phyloP scores from a whole-genome alignment of 345 rosid genomes.

The Eutrema yunnanense region DNA sequence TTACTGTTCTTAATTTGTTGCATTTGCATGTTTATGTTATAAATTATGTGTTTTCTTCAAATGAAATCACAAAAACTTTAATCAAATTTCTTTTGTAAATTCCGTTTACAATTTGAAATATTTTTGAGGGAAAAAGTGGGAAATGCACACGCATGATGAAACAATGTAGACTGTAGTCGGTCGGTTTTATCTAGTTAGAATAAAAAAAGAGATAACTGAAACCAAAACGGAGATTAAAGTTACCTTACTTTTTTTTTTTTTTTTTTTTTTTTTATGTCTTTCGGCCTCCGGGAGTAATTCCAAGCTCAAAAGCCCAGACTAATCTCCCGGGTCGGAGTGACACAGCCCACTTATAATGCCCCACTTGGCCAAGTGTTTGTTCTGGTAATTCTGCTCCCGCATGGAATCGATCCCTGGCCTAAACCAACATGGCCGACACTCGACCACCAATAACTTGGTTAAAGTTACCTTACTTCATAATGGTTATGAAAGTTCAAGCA shows the following conservation, averaged over 20 bases:
- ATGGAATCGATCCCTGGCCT: no score
- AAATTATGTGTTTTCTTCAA: not conserved
- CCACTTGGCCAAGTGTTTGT: no score
- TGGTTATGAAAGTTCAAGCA: constrained; percentile 4
- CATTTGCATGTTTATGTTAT: no score
- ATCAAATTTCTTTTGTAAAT: not conserved
- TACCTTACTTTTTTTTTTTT: not conserved
- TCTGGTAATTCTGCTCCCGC: no score
- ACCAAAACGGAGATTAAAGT: not conserved
- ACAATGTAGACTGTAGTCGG: not conserved
- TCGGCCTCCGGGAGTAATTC: no score
- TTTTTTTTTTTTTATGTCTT: no score
- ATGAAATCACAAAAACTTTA: not conserved
- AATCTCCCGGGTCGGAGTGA: no score
- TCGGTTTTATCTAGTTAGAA: not conserved
- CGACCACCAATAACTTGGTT: no score
- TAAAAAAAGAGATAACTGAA: not conserved
- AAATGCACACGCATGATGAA: not conserved
- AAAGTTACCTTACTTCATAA: not conserved
- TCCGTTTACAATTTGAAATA: not conserved
- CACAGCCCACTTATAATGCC: no score
- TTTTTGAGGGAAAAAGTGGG: not conserved
- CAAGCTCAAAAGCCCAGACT: no score
- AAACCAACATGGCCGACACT: no score
- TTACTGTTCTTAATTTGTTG: no score